Base-by-base conservation (phyloP, 225 moss, liverwort and hornwort genomes). In the Physcomitrellopsis africana region DNA sequence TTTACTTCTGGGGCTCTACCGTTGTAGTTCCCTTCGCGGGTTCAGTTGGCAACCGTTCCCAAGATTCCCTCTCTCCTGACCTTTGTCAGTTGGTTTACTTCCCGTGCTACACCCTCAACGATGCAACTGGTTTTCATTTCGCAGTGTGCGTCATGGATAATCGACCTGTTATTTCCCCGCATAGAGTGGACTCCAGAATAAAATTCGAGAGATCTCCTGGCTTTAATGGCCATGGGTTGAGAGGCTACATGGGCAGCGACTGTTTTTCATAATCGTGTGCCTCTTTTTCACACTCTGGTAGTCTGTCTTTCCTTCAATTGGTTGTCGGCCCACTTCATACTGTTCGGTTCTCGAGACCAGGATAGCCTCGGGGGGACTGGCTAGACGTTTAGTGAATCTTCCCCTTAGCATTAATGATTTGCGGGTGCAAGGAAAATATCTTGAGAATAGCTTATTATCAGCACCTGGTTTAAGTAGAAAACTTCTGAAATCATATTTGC, bases 21-120 rank as follows among this genome's bases (percentile, higher is more conserved):
- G 63, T 20, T 18, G 65, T 15, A 22, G 37, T 43, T 27, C 17
- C 16, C 17, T 26, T 57, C 0, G 14, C 70, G 23, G 44, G 51
- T 57, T 70, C 70, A 57, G 45, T 70, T 70, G 70, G 44, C 56
- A 70, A 70, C 70, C 23, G 70, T 23, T 51, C 23, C 57, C 70
- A 45, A 55, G 37, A 52, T n/a, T 52, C 68, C 18, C 32, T 18
- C 68, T 32, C 68, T 68, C 52, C 37, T 29, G 68, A 67, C 6
- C 68, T 2, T 32, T 18, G 29, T 53, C 53, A 32, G n/a, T 68
- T 68, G 32, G 6, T 15, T 32, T 51, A 51, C 53, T 68, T 37
- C 68, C 51, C 3, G 37, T 62, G 41, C 62, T 41, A 62, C 10
- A 10, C 10, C 59, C 13, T 11, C 12, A 59, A 12, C 59, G 11